Conservation (phyloP, 345 rosid species). For the Rhodamnia rubescens region DNA sequence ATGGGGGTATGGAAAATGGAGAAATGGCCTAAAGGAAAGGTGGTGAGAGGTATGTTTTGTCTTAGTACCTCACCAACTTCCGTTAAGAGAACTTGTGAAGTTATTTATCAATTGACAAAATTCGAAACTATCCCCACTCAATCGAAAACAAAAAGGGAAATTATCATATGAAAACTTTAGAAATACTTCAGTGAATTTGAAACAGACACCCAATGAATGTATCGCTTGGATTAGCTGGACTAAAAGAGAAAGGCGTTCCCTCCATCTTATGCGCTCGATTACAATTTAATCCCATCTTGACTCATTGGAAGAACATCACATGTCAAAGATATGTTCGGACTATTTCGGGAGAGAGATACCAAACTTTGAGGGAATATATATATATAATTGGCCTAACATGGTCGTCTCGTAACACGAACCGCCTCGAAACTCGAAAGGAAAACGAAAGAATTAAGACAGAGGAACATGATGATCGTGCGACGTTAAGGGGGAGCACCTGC, state of each 20-base stretch:
- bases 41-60: not conserved
- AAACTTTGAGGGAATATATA: too few species aligned
- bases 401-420: not conserved
- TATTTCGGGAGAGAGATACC: not conserved
- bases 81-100: not conserved
- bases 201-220: too few species aligned
- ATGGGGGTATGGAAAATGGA: not conserved
- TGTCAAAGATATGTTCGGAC: rapidly evolving
- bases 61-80: not conserved
- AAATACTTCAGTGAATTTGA: too few species aligned
- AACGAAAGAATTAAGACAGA: not conserved
- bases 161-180: not conserved
- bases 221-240: not conserved
- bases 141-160: not conserved
- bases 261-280: not conserved
- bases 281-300: not conserved
- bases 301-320: not conserved
- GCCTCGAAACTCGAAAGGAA: not conserved
- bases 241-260: not conserved
- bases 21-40: not conserved
- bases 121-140: not conserved
- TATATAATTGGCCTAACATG: too few species aligned
- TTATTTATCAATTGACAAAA: not conserved
- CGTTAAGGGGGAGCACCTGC: not conserved
- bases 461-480: too few species aligned